Evolutionary conservation across 129 eudicot species (phyloP), one percentile per base, ranked within the genome.

Genomic region (Tagetes patula): DNA sequence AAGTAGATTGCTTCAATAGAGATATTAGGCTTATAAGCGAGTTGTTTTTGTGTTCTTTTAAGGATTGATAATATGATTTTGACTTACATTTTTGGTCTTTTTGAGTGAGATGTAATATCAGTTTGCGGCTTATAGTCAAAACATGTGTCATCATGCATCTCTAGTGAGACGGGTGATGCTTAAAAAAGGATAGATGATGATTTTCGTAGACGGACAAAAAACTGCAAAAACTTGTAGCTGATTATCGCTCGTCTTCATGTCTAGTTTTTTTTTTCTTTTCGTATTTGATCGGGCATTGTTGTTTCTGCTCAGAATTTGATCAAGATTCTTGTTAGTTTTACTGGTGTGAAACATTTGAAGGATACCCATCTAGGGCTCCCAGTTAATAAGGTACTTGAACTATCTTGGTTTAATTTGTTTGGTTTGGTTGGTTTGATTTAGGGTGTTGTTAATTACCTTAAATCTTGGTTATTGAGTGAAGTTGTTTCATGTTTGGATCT

Each of bases 21-120:
- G 77, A 83, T 77, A 83, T 72, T 80, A 81, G 76, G 77, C 82
- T 62, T 74, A 79, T 69, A 77, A 77, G 81, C 63, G 82, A 67
- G 82, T 71, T 78, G 9, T 49, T 69, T 49, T 50, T 74, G 74
- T 77, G 75, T 81, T 79, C 80, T 75, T 75, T 71, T 79, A 70
- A 48, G 76, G 85, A 77, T 85, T 82, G 67, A 61, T 61, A 61
- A 61, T 58, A 33, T 61, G 84, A 61, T 75, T 70, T 80, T 77
- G 82, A 77, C 77, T 77, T 81, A 74, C 85, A 77, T 74, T 83
- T 71, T 80, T 76, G 83, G 76, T 80, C 68, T 42, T 56, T 81
- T 83, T 75, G 91, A 80, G 91, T 83, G 91, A 83, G 87, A 75
- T 86, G 91, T 86, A 86, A 80, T 83, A 86, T 83, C 87, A 80